A percentile compares a stretch with the other conserved stretches of the same genome.
Evolutionary conservation across 306 rosid species (phyloP).

Genomic region (Pueraria montana): DNA sequence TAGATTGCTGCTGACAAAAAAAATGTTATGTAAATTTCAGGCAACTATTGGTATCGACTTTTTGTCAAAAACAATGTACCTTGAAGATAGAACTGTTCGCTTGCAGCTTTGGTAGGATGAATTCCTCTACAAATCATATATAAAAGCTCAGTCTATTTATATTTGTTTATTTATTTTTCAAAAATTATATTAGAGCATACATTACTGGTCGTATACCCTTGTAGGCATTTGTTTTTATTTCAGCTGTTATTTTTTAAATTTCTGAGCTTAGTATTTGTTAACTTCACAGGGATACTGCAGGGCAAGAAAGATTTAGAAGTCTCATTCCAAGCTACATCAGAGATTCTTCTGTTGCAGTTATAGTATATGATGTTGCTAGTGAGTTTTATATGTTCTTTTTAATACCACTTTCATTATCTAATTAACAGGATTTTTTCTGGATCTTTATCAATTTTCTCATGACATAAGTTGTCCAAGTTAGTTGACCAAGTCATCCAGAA

Average conservation of each 20-base stretch:
- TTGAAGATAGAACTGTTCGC: conserved; percentile 99
- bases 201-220: background rate
- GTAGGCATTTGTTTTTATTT: background rate
- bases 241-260: conserved; percentile 14
- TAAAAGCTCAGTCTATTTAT: conserved; percentile 29
- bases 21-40: conserved; percentile 60
- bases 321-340: conserved; percentile 99
- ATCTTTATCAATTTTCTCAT: background rate
- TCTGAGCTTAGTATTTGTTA: conserved; percentile 31
- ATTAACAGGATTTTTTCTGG: background rate
- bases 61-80: conserved; percentile 97
- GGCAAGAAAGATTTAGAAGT: conserved; percentile 99
- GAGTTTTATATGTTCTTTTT: conserved; percentile 51
- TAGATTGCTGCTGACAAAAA: conserved; percentile 47
- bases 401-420: conserved; percentile 14
- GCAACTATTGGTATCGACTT: conserved; percentile 98
- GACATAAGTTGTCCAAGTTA: conserved; percentile 5
- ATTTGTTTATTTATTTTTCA: background rate
- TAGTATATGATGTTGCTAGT: conserved; percentile 95
- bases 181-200: background rate
- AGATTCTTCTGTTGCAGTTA: conserved; percentile 97
- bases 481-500: background rate
- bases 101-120: conserved; percentile 93
- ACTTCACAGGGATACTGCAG: conserved; percentile 94
- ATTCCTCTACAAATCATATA: conserved; percentile 38